Base-by-base conservation (phyloP, 306 rosid species). In the Parietaria judaica region DNA sequence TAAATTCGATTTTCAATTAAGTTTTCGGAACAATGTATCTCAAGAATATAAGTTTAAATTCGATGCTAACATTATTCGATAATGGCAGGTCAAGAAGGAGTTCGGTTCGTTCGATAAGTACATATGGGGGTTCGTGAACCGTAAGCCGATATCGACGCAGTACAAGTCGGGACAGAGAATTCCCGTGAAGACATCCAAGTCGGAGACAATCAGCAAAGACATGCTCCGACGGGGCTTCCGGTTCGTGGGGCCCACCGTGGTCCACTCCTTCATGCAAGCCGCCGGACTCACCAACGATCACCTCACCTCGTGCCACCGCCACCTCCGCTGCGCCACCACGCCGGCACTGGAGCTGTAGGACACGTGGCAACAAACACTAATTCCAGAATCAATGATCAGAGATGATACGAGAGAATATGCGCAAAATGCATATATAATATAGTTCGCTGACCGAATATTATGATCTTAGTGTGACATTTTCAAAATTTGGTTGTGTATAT, bases 131-230 rank as follows among this genome's bases (percentile, higher is more conserved):
- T 88, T 94, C 79, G 86, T 94, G 53, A 94, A 84, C 78, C 76
- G 86, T 38, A 86, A 84, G 67, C 89, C 94, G 0, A 84, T 94
- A 73, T 86, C 83, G 13, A 86, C 94, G 13, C 94, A 88, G 37
- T 84, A 88, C 88, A 94, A 86, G 57, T 79, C 84, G 67, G 95
- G 94, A 36, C 84, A 94, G 75, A 94, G 80, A 74, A 83, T 88
- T 12, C 99, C 97, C 66, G 97, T 83, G 70, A 94, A 88, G 86
- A 94, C 97, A 9, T 94, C 99, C 67, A 94, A 92, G 80, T 92
- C 99, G 45, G 99, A 92, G 61, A 82, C 75, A 80, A 88, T 92
- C 57, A 92, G 99, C 85, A 92, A 86, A 67, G 95, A 92, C 80
- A 84, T 92, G 99, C 80, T 92, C 0, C 74, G 96, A n/a, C 81